These are phyloP conservation scores for Chimonanthus praecox DNA, from an alignment of 164 flowering plant species.

Conservation along the genomic window DNA sequence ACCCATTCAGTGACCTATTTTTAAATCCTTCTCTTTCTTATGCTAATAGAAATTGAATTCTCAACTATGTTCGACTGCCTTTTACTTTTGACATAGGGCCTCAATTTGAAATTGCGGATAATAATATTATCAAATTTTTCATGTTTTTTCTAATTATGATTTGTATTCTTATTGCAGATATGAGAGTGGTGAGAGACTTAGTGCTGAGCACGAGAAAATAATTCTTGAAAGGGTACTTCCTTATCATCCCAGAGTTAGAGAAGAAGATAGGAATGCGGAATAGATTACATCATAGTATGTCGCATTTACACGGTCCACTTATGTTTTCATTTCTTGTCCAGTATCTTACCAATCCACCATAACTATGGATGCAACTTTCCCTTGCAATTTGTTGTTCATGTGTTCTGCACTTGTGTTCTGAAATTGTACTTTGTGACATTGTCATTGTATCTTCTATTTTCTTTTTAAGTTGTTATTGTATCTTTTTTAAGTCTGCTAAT, in stretches of 20 bases:
- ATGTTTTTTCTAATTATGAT: not conserved
- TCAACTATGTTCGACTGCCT: not conserved
- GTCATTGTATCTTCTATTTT: not conserved
- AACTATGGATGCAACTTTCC: not conserved
- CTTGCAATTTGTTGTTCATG: not conserved
- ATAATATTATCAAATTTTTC: not conserved
- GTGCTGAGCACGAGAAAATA: conserved; percentile 63
- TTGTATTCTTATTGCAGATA: conserved; percentile 44
- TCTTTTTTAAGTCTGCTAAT: too few species aligned
- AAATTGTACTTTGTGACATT: not conserved
- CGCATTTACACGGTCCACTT: not conserved
- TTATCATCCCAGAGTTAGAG: conserved; percentile 69
- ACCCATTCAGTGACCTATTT: not conserved
- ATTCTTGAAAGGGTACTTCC: conserved; percentile 76
- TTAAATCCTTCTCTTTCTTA: not conserved
- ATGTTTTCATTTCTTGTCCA: not conserved
- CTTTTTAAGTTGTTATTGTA: not conserved
- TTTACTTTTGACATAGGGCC: not conserved
- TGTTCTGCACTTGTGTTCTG: not conserved
- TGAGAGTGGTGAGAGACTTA: conserved; percentile 59
- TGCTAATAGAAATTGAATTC: not conserved
- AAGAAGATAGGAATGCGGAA: conserved; percentile 79
- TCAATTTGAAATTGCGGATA: not conserved
- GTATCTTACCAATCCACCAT: not conserved
- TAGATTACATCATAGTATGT: conserved; percentile 69